Base-by-base conservation (phyloP, 2,329 filamentous ascomycete genomes). In the Fusarium sp. region DNA sequence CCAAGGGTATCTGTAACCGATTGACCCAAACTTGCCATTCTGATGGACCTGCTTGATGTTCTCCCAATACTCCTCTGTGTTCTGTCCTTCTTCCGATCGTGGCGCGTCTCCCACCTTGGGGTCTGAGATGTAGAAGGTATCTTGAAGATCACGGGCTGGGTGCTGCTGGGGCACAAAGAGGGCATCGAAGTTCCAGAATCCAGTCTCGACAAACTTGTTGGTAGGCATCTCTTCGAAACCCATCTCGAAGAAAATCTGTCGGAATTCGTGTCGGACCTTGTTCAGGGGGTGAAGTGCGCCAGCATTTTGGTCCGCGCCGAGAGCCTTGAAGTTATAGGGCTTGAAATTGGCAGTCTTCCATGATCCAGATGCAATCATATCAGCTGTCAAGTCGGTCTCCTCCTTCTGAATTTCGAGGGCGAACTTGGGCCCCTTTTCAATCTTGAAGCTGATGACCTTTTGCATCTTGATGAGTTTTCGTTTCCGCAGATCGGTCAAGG, bases 201-300 rank as follows among this genome's bases (percentile, higher is more conserved):
- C 95, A 18, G 95, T 96, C 85, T 99, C 96, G 72, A 98, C 95
- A 82, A 92, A 98, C 82, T 94, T 91, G 84, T 93, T 93, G 56
- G 96, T 98, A 20, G 95, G 94, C 96, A 99, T 98, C 87, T 99
- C 96, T 80, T 96, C 92, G 86, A 98, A 99, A 60, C 96, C 96
- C 92, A 98, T 97, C 82, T 98, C 95, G 85, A 99, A 98, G 91
- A 99, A 99, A 81, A 99, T 98, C 81, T 96, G 93, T 67, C 96
- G 89, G 89, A 99, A 98, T 85, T 98, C 96, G 79, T 94, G 90
- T 77, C 96, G 93, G 78, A 98, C 96, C 87, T 98, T 98, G 86
- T 95, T 98, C 76, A 99, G 86, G 80, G 92, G 91, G 80, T 88
- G 92, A 80, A 89, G 83, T 20, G 90, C 88, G 58, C 90, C 90